A percentile compares a stretch with the other conserved stretches of the same genome.
Conservation (phyloP, 2,329 filamentous ascomycete species). For the Clarireedia hainanense region DNA sequence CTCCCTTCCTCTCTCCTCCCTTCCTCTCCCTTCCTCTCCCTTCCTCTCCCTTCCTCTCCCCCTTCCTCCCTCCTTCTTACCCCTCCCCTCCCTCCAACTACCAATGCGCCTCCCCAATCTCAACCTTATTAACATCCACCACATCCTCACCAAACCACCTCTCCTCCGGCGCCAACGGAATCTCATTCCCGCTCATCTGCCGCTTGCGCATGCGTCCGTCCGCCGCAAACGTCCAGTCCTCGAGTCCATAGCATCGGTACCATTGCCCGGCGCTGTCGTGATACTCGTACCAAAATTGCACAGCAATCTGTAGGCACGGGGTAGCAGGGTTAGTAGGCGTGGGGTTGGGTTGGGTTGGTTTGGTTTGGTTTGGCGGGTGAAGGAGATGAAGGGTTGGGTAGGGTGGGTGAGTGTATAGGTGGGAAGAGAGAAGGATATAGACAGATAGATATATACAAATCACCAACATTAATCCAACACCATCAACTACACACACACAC, state of each 20-base stretch:
- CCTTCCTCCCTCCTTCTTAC: background rate
- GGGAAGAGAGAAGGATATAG: too few species aligned
- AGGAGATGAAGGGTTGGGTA: too few species aligned
- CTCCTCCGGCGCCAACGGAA: slow-evolving; percentile 52
- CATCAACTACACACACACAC: too few species aligned
- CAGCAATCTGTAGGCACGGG: slow-evolving; percentile 51
- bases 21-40: too few species aligned
- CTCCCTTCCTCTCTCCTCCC: too few species aligned
- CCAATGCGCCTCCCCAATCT: slow-evolving; percentile 63
- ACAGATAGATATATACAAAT: too few species aligned
- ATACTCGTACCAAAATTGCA: slow-evolving; percentile 75
- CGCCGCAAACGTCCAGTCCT: slow-evolving; percentile 68
- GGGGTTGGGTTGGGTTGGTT: too few species aligned
- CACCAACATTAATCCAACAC: too few species aligned
- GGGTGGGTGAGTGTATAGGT: background rate
- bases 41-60: background rate
- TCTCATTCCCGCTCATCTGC: slow-evolving; percentile 69
- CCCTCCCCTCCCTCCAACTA: slow-evolving; percentile 23
- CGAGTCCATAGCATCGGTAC: slow-evolving; percentile 82
- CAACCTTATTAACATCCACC: slow-evolving; percentile 54
- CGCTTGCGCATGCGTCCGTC: slow-evolving; percentile 66
- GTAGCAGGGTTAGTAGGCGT: too few species aligned
- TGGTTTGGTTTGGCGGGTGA: too few species aligned
- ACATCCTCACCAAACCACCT: slow-evolving; percentile 65
- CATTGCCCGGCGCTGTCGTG: slow-evolving; percentile 67